phyloP scores from a whole-genome alignment of 257 asterid species.

The Solanum neorickii region DNA sequence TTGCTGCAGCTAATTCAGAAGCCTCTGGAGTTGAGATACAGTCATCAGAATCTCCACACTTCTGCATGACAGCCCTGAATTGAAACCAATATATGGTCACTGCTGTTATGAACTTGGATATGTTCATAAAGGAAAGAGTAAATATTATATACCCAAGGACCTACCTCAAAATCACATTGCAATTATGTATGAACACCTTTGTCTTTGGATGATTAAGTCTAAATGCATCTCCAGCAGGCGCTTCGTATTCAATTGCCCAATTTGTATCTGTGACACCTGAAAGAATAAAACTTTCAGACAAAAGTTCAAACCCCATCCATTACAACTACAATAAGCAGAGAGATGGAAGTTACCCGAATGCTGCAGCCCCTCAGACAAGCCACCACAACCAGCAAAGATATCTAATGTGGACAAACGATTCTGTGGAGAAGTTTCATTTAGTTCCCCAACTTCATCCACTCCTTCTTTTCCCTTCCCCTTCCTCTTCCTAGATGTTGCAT shows the following conservation, averaged over 20 bases:
- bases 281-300: neutral
- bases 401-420: slow-evolving; percentile 56
- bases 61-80: slow-evolving; percentile 86
- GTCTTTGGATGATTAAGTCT: slow-evolving; percentile 81
- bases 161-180: slow-evolving; percentile 88
- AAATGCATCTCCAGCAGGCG: slow-evolving; percentile 90
- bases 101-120: neutral
- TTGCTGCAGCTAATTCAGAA: slow-evolving; percentile 49
- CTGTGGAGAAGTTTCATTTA: slow-evolving; percentile 18
- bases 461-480: slow-evolving; percentile 87
- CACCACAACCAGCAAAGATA: slow-evolving; percentile 98
- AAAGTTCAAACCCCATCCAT: neutral
- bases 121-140: neutral
- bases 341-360: slow-evolving; percentile 41
- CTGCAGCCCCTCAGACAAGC: slow-evolving; percentile 82
- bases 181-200: slow-evolving; percentile 63
- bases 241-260: slow-evolving; percentile 98
- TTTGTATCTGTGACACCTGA: slow-evolving; percentile 60
- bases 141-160: neutral
- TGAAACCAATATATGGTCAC: slow-evolving; percentile 3
- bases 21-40: slow-evolving; percentile 93
- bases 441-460: slow-evolving; percentile 32
- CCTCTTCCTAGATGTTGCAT: slow-evolving; percentile 38
- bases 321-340: neutral
- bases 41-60: slow-evolving; percentile 81